A percentile compares a stretch with the other conserved stretches of the same genome.
Conservation (phyloP, 805 yeast species). For the Debaryomyces castellii region DNA sequence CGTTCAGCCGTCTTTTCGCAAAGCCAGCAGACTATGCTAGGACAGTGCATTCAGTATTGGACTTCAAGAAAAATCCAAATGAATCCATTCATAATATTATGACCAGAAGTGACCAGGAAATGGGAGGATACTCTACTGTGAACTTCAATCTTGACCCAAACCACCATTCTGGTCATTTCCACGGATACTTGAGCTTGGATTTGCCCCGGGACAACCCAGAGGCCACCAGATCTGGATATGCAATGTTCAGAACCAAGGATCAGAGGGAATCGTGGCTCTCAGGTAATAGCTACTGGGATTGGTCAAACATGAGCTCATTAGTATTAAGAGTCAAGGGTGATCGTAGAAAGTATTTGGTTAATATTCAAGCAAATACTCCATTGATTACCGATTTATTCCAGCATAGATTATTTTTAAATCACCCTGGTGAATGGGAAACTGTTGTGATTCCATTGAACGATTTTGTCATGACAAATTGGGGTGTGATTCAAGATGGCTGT, state of each 20-base stretch:
- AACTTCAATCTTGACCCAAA: slow-evolving; percentile 42
- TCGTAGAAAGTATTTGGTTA: slow-evolving; percentile 70
- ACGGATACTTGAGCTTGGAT: slow-evolving; percentile 67
- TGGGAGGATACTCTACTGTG: slow-evolving; percentile 78
- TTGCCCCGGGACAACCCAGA: slow-evolving; percentile 64
- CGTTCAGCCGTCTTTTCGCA: slow-evolving; percentile 35
- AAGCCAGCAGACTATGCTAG: slow-evolving; percentile 27
- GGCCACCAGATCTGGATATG: slow-evolving; percentile 67
- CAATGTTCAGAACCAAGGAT: slow-evolving; percentile 81
- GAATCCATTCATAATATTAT: slow-evolving; percentile 46
- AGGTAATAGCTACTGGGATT: slow-evolving; percentile 62
- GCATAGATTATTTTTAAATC: slow-evolving; percentile 70
- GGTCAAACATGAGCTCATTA: slow-evolving; percentile 61
- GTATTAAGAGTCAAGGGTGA: slow-evolving; percentile 74
- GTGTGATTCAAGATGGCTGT: slow-evolving; percentile 52
- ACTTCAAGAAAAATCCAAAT: slow-evolving; percentile 54
- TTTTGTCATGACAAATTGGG: slow-evolving; percentile 82
- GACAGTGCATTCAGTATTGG: slow-evolving; percentile 47
- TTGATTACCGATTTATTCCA: slow-evolving; percentile 78
- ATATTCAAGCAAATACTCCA: slow-evolving; percentile 79
- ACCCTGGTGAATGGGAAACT: slow-evolving; percentile 81
- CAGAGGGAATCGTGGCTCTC: slow-evolving; percentile 51
- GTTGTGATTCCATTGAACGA: slow-evolving; percentile 75
- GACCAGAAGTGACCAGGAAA: slow-evolving; percentile 68
- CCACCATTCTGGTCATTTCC: slow-evolving; percentile 35